A percentile compares a stretch with the other conserved stretches of the same genome.
Evolutionary conservation across 1,139 yeast genomes (phyloP).

Genomic region (Eremothecium sinecaudum): DNA sequence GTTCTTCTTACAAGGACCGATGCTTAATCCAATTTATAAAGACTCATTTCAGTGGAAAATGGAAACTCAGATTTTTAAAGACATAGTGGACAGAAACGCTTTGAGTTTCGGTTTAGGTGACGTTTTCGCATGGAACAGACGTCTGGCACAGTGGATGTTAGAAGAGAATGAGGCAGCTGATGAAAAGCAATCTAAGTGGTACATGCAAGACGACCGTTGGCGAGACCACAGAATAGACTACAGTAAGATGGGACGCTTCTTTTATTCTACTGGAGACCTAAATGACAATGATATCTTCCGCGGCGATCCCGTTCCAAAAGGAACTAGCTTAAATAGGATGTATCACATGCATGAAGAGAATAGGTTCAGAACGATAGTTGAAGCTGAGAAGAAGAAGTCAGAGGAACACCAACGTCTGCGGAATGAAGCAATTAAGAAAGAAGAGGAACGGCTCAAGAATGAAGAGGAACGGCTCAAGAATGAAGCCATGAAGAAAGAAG

Average conservation of each 20-base stretch:
- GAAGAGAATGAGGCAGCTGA: background rate
- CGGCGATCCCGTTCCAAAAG: slow-evolving; percentile 8
- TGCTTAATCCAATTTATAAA: slow-evolving; percentile 9
- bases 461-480: slow-evolving; percentile 36
- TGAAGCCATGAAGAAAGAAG: slow-evolving; percentile 31
- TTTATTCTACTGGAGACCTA: slow-evolving; percentile 9
- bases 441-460: slow-evolving; percentile 1
- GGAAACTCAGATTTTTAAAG: slow-evolving; percentile 9
- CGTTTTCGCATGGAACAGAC: background rate
- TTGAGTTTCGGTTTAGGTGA: background rate
- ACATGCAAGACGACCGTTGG: background rate
- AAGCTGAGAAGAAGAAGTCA: background rate
- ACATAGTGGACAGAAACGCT: slow-evolving; percentile 1
- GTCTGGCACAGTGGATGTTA: background rate
- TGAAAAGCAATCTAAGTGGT: background rate
- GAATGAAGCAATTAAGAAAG: background rate
- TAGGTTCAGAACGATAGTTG: background rate
- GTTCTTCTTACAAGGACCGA: too few relatives aligned
- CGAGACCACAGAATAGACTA: slow-evolving; percentile 5
- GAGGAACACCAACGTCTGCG: background rate
- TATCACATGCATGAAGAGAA: slow-evolving; percentile 5
- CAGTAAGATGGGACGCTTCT: slow-evolving; percentile 7
- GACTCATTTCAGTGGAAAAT: slow-evolving; percentile 9
- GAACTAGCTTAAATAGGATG: background rate
- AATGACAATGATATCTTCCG: slow-evolving; percentile 7